Percentiles rank a stretch among this genome's conserved stretches.
Evolutionary conservation across 1,139 yeast species (phyloP).

Genomic region (Yamadazyma epiphylla): DNA sequence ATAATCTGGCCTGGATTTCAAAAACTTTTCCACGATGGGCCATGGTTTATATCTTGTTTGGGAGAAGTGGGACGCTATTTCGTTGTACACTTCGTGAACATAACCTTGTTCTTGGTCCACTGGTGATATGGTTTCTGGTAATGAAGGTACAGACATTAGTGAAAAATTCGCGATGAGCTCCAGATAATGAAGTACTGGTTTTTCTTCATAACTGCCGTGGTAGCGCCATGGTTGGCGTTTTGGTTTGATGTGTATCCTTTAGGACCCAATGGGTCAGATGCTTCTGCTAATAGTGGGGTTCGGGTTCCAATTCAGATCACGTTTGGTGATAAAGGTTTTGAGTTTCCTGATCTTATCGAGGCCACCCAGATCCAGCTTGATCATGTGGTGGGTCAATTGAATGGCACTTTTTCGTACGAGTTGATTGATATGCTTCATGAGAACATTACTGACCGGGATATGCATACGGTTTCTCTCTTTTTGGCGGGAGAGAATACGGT

Average conservation of each 20-base stretch:
- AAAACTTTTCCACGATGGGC: slow-evolving; percentile 86
- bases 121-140: slow-evolving; percentile 39
- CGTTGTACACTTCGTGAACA: slow-evolving; percentile 88
- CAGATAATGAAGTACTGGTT: slow-evolving; percentile 4
- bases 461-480: slow-evolving; percentile 24
- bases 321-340: slow-evolving; percentile 35
- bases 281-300: slow-evolving; percentile 15
- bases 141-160: slow-evolving; percentile 30
- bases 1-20: slow-evolving; percentile 32
- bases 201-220: slow-evolving; percentile 2
- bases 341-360: slow-evolving; percentile 44
- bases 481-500: slow-evolving; percentile 30
- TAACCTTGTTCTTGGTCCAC: slow-evolving; percentile 63
- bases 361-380: slow-evolving; percentile 43
- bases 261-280: not conserved
- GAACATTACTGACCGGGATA: slow-evolving; percentile 5
- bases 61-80: slow-evolving; percentile 89
- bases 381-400: slow-evolving; percentile 11
- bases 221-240: slow-evolving; percentile 2
- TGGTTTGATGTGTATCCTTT: slow-evolving; percentile 1
- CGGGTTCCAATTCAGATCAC: slow-evolving; percentile 29
- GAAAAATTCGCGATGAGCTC: slow-evolving; percentile 1
- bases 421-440: slow-evolving; percentile 16
- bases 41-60: slow-evolving; percentile 94
- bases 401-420: slow-evolving; percentile 7